A percentile compares a stretch with the other conserved stretches of the same genome.
Evolutionary conservation across 345 rosid species (phyloP).

Genomic region (Syzygium aromaticum): DNA sequence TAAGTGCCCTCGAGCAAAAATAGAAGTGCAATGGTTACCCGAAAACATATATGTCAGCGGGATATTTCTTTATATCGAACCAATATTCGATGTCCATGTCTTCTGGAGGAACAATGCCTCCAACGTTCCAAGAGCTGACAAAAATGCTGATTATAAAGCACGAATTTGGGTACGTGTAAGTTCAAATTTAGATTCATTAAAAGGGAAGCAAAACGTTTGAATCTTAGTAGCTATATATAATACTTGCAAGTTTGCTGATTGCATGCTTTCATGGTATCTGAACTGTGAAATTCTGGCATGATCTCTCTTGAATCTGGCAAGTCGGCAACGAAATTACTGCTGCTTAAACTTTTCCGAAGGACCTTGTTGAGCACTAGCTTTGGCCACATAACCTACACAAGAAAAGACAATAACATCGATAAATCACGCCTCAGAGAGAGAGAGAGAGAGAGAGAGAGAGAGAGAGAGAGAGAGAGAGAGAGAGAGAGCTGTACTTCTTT

Average conservation of each 20-base stretch:
- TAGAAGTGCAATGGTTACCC: slow-evolving; percentile 8
- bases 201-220: not conserved
- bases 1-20: not conserved
- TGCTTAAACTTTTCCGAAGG: slow-evolving; percentile 11
- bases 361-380: slow-evolving; percentile 14
- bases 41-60: slow-evolving; percentile 25
- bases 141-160: slow-evolving; percentile 14
- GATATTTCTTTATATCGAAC: slow-evolving; percentile 6
- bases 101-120: slow-evolving; percentile 21
- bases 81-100: slow-evolving; percentile 17
- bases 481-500: not conserved
- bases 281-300: not conserved
- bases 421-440: not conserved
- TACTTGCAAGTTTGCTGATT: not conserved
- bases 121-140: slow-evolving; percentile 38
- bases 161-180: not conserved
- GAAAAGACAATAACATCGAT: not conserved
- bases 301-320: slow-evolving; percentile 1
- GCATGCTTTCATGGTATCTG: not conserved
- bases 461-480: not conserved
- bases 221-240: not conserved
- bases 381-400: slow-evolving; percentile 17
- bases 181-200: not conserved
- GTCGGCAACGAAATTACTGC: slow-evolving; percentile 27
- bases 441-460: not conserved